Evolutionary conservation across 2,329 filamentous ascomycete species (phyloP).

Genomic region (Aspergillus amoenus): DNA sequence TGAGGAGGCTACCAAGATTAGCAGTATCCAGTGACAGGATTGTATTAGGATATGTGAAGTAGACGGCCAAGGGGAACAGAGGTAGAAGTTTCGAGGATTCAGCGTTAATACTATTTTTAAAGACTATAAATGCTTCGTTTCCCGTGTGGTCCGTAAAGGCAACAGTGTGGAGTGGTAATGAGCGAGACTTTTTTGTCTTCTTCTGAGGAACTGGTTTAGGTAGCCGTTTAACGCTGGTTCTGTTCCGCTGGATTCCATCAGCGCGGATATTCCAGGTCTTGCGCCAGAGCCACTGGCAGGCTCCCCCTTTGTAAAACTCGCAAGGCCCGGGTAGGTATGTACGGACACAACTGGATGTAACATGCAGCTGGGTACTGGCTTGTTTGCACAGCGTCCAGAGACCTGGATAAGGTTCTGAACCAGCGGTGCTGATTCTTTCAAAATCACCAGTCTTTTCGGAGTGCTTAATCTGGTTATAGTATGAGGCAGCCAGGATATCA

Average conservation of each 20-base stretch:
- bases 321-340: not conserved
- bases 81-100: conserved; percentile 1
- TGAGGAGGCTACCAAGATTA: not conserved
- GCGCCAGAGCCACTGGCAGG: not conserved
- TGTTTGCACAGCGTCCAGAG: not conserved
- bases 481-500: not conserved
- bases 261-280: conserved; percentile 1
- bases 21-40: not conserved
- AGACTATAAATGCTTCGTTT: conserved; percentile 8
- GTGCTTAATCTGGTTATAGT: not conserved
- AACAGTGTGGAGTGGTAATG: not conserved
- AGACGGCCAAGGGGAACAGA: conserved; percentile 11
- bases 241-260: not conserved
- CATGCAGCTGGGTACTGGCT: not conserved
- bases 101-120: not conserved
- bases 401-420: not conserved
- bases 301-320: not conserved
- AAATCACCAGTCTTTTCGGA: not conserved
- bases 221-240: not conserved
- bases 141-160: not conserved
- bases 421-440: not conserved
- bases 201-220: not conserved
- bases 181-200: not conserved
- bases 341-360: not conserved
- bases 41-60: conserved; percentile 7